A percentile compares a stretch with the other conserved stretches of the same genome.
phyloP scores from a whole-genome alignment of 192 early-diverging fungal species.

The Chytriomyces sp. region DNA sequence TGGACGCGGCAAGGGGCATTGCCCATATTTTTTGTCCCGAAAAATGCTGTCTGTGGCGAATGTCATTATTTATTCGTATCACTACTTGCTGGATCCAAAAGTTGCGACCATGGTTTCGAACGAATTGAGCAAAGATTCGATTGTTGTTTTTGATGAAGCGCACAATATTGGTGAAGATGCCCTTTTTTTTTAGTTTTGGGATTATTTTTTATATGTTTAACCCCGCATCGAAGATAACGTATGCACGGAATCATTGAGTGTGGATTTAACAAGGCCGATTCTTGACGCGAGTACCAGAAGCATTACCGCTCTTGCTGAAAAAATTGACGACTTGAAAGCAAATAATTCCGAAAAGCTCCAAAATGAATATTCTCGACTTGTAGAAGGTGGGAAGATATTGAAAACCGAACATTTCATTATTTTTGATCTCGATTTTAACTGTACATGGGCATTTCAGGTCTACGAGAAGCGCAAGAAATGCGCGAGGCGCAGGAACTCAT shows the following conservation, averaged over 20 bases:
- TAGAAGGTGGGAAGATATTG: slow-evolving; percentile 66
- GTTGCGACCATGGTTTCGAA: slow-evolving; percentile 97
- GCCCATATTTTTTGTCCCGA: slow-evolving; percentile 94
- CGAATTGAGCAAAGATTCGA: slow-evolving; percentile 90
- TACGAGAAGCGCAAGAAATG: slow-evolving; percentile 72
- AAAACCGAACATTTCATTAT: background rate
- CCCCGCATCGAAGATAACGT: slow-evolving; percentile 78
- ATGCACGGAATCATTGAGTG: slow-evolving; percentile 95
- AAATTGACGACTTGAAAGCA: slow-evolving; percentile 82
- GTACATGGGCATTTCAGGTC: slow-evolving; percentile 44
- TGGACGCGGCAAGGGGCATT: slow-evolving; percentile 73
- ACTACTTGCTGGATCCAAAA: slow-evolving; percentile 99
- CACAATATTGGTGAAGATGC: slow-evolving; percentile 88
- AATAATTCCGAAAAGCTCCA: slow-evolving; percentile 87
- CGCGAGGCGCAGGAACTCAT: slow-evolving; percentile 86
- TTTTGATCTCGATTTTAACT: slow-evolving; percentile 1
- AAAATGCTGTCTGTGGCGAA: slow-evolving; percentile 87
- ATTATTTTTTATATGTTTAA: background rate
- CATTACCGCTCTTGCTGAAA: slow-evolving; percentile 69
- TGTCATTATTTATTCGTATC: slow-evolving; percentile 98
- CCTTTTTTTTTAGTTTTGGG: background rate
- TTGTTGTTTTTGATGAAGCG: slow-evolving; percentile 99
- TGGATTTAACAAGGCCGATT: slow-evolving; percentile 89
- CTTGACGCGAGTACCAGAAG: slow-evolving; percentile 88
- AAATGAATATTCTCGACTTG: slow-evolving; percentile 87